A percentile compares a stretch with the other conserved stretches of the same genome.
Evolutionary conservation across 2,329 filamentous ascomycete genomes (phyloP).

Genomic region (Ilyonectria sp.): DNA sequence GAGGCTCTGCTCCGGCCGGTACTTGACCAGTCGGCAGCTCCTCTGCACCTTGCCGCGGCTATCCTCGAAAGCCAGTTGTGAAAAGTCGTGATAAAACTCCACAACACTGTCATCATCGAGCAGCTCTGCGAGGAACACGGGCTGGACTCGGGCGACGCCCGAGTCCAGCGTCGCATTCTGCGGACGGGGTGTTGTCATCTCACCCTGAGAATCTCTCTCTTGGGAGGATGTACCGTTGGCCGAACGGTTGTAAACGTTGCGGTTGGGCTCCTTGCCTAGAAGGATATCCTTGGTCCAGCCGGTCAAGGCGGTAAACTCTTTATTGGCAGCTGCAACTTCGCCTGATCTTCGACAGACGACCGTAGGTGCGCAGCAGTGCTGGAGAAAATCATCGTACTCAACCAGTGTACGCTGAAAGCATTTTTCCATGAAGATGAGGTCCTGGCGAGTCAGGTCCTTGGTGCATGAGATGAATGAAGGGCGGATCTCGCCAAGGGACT

Average conservation of each 20-base stretch:
- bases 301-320: conserved; percentile 96
- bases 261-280: conserved; percentile 87
- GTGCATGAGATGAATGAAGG: conserved; percentile 95
- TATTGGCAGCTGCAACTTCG: conserved; percentile 94
- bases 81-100: conserved; percentile 96
- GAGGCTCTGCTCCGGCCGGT: conserved; percentile 79
- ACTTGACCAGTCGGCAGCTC: conserved; percentile 90
- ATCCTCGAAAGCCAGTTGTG: conserved; percentile 92
- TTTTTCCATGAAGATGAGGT: conserved; percentile 98
- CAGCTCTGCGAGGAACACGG: conserved; percentile 92
- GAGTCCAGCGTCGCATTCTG: conserved; percentile 61
- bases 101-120: conserved; percentile 95
- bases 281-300: conserved; percentile 94
- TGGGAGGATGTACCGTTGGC: conserved; percentile 54
- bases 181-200: conserved; percentile 66
- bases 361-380: conserved; percentile 89
- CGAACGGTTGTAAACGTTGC: conserved; percentile 74
- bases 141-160: conserved; percentile 72
- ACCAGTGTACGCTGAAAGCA: conserved; percentile 93
- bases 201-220: conserved; percentile 52
- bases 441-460: conserved; percentile 87
- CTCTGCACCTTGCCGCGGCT: conserved; percentile 88
- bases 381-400: conserved; percentile 94
- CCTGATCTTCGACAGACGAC: conserved; percentile 93
- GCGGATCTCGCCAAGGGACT: conserved; percentile 89